Percentiles rank a stretch among this genome's conserved stretches.
Evolutionary conservation across 2,329 filamentous ascomycete species (phyloP).

Genomic region (Colletotrichum paranaense): DNA sequence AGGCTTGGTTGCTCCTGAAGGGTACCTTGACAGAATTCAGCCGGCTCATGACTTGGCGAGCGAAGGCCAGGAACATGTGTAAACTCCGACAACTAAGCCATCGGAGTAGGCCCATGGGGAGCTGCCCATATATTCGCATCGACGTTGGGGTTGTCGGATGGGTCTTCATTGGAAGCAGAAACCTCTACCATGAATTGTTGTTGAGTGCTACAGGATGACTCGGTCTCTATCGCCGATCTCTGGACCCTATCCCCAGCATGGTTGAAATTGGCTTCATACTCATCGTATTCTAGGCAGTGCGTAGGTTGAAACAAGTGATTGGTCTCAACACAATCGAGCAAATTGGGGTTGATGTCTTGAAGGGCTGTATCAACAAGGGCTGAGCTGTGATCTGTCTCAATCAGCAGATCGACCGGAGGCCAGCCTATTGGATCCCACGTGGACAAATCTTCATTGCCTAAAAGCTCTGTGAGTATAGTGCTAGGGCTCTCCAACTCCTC

Average conservation of each 20-base stretch:
- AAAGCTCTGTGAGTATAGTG: not conserved
- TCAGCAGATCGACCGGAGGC: not conserved
- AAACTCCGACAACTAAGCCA: not conserved
- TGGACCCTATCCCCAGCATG: no score
- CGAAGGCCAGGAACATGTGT: not conserved
- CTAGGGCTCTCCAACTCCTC: not conserved
- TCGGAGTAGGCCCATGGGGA: not conserved
- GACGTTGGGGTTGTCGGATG: accelerated
- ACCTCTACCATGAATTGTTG: not conserved
- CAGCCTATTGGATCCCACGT: not conserved
- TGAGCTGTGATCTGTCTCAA: not conserved
- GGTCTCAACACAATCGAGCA: not conserved
- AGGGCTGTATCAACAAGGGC: not conserved
- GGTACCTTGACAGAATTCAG: conserved; percentile 1
- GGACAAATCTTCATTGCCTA: not conserved
- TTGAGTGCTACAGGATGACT: not conserved
- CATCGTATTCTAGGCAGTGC: no score
- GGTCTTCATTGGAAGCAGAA: not conserved
- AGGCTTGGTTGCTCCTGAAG: not conserved
- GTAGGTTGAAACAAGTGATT: not conserved
- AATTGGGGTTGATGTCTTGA: not conserved
- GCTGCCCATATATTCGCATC: accelerated
- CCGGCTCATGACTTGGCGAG: not conserved
- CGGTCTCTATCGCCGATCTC: no score
- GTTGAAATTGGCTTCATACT: no score